A percentile compares a stretch with the other conserved stretches of the same genome.
phyloP scores from a whole-genome alignment of 108 stramenopile genomes.

The Bacterosira constricta region DNA sequence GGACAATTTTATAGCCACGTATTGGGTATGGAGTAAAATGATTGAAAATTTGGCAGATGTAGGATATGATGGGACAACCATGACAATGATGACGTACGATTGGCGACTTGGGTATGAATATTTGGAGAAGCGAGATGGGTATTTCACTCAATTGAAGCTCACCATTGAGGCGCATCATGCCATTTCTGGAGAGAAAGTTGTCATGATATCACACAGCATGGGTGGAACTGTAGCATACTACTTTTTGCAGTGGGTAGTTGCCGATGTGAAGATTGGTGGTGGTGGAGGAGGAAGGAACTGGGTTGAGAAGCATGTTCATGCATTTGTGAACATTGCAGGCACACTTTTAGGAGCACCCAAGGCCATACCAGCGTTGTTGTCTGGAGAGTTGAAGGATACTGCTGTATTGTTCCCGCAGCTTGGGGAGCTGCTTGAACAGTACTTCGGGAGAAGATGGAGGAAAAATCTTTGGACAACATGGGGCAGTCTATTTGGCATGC shows the following conservation, averaged over 20 bases:
- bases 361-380: conserved; percentile 72
- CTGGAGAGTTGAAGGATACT: conserved; percentile 91
- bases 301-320: conserved; percentile 78
- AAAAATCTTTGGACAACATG: conserved; percentile 75
- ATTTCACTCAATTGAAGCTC: conserved; percentile 78
- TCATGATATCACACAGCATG: conserved; percentile 85
- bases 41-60: conserved; percentile 87
- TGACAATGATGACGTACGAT: conserved; percentile 90
- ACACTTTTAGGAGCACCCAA: conserved; percentile 86
- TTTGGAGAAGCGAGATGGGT: conserved; percentile 86
- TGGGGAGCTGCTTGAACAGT: conserved; percentile 70
- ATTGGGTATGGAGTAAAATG: conserved; percentile 81
- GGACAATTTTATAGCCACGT: conserved; percentile 82
- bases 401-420: conserved; percentile 61
- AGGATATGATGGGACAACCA: conserved; percentile 78
- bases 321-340: conserved; percentile 91
- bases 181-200: conserved; percentile 71
- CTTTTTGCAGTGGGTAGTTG: conserved; percentile 87
- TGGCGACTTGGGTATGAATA: conserved; percentile 81
- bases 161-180: conserved; percentile 76
- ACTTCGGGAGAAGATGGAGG: conserved; percentile 63
- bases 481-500: conserved; percentile 79
- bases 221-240: conserved; percentile 71
- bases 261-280: conserved; percentile 51
- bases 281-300: conserved; percentile 82